Evolutionary conservation across 2,329 filamentous ascomycete genomes (phyloP).

Genomic region (Trichophyton rubrum): DNA sequence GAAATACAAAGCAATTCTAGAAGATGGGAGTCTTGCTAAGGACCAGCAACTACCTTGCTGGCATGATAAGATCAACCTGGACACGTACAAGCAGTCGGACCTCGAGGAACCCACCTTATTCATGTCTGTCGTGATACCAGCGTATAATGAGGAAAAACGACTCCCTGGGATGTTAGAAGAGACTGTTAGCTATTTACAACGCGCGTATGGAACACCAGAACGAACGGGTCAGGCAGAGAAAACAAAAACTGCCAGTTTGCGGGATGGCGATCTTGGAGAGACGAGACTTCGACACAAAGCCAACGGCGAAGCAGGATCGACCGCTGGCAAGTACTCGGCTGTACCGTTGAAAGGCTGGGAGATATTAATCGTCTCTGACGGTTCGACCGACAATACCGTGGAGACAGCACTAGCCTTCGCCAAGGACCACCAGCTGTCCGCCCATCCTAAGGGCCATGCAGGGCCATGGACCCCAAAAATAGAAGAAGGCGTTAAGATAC

Average conservation of each 20-base stretch:
- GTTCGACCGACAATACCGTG: constrained; percentile 70
- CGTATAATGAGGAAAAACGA: constrained; percentile 85
- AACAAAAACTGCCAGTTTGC: constrained; percentile 24
- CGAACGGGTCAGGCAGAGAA: constrained; percentile 11
- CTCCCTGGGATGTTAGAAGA: constrained; percentile 78
- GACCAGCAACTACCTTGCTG: constrained; percentile 63
- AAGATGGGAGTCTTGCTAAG: constrained; percentile 46
- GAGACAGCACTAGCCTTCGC: constrained; percentile 70
- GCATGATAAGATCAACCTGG: constrained; percentile 61
- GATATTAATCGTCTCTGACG: constrained; percentile 83
- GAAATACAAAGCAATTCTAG: constrained; percentile 63
- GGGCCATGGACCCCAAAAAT: constrained; percentile 42
- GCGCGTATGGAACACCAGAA: constrained; percentile 51
- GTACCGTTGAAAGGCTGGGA: constrained; percentile 57
- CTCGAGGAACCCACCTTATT: constrained; percentile 69
- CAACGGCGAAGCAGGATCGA: constrained; percentile 23
- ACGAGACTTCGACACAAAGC: constrained; percentile 17
- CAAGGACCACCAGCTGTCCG: constrained; percentile 48
- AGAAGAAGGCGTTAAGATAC: constrained; percentile 40
- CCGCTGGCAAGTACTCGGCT: constrained; percentile 24
- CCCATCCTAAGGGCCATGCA: constrained; percentile 30
- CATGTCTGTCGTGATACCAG: constrained; percentile 84
- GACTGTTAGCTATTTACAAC: constrained; percentile 73
- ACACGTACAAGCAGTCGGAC: constrained; percentile 26
- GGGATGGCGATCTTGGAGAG: constrained; percentile 14